These are phyloP conservation scores for Gloeophyllum trabeum DNA, from an alignment of 768 basidiomycete species.

Conservation along the genomic window DNA sequence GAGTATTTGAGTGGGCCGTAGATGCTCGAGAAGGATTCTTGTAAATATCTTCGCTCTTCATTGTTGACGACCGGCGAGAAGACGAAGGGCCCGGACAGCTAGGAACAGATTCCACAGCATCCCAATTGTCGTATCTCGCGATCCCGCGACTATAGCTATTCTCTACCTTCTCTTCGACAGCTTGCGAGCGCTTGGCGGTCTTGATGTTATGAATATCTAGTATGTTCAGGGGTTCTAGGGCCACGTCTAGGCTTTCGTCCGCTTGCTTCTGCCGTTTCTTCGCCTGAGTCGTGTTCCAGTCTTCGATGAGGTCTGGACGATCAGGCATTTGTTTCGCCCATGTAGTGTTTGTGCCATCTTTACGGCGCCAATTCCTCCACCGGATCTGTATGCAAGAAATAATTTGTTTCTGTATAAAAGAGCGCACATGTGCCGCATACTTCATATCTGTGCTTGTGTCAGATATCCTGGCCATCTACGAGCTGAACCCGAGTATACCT, in stretches of 20 bases:
- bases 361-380: constrained; percentile 40
- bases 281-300: constrained; percentile 24
- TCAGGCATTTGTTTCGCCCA: constrained; percentile 27
- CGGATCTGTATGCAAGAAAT: constrained; percentile 23
- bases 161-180: constrained; percentile 31
- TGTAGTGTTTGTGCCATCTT: constrained; percentile 42
- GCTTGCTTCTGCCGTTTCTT: constrained; percentile 19
- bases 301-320: constrained; percentile 9
- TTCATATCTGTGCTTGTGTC: background rate
- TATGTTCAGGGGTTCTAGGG: constrained; percentile 26
- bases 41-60: constrained; percentile 2
- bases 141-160: background rate
- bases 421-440: background rate
- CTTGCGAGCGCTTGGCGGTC: constrained; percentile 32
- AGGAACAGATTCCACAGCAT: background rate
- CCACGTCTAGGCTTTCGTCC: constrained; percentile 22
- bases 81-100: background rate
- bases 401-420: background rate
- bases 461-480: background rate
- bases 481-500: constrained; percentile 3
- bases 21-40: background rate
- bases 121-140: background rate
- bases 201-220: constrained; percentile 24
- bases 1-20: background rate
- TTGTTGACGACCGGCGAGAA: too few relatives aligned